phyloP scores from a whole-genome alignment of 2,329 filamentous ascomycete genomes.

The Colletotrichum tanaceti region DNA sequence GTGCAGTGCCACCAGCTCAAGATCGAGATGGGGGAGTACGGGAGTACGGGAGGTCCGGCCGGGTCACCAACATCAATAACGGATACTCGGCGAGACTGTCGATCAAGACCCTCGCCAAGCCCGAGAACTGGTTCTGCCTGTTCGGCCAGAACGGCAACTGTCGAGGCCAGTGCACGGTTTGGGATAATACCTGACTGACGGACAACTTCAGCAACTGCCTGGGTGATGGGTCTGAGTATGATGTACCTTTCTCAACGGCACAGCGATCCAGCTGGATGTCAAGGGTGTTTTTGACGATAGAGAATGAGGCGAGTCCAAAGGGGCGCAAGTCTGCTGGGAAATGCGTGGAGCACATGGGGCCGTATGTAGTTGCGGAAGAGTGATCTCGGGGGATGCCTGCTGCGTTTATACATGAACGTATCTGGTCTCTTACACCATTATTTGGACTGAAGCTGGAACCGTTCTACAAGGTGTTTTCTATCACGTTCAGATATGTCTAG shows the following conservation, averaged over 20 bases:
- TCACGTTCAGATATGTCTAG: too few species aligned
- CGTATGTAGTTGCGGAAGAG: too few species aligned
- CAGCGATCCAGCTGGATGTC: not conserved
- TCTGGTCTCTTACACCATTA: too few species aligned
- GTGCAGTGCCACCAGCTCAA: constrained; percentile 2
- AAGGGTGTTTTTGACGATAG: not conserved
- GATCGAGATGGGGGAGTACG: not conserved
- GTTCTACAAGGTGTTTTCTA: too few species aligned
- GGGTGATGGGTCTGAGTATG: not conserved
- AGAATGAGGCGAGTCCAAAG: not conserved
- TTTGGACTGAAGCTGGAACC: too few species aligned
- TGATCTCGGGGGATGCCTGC: too few species aligned
- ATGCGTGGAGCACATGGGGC: too few species aligned
- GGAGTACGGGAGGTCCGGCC: not conserved
- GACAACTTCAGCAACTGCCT: constrained; percentile 6
- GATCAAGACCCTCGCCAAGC: not conserved
- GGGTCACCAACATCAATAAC: constrained; percentile 3
- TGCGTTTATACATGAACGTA: too few species aligned
- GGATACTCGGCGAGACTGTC: not conserved
- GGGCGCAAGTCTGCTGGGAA: too few species aligned
- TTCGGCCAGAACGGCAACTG: constrained; percentile 3
- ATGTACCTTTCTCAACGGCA: not conserved
- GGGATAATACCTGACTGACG: not conserved
- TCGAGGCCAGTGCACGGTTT: not conserved
- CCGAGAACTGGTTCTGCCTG: not conserved